Conservation (phyloP, 352 stramenopile genomes). For the Phytophthora citricola region DNA sequence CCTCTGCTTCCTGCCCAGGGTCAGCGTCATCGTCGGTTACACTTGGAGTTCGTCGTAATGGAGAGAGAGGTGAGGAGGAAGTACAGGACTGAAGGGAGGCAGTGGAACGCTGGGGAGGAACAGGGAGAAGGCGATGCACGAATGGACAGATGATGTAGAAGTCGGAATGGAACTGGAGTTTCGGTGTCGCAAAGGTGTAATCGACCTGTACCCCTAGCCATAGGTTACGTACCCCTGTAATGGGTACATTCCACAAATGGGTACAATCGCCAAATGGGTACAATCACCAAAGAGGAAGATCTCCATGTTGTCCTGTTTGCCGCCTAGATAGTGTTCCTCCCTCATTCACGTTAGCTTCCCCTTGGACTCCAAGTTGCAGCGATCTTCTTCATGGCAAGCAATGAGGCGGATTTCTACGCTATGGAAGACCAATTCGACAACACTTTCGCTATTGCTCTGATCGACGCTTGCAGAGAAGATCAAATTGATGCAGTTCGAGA, state of each 20-base stretch:
- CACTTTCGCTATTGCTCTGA: no score
- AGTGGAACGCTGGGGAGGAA: neutral
- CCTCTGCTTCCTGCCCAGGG: constrained; percentile 15
- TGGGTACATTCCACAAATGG: constrained; percentile 1
- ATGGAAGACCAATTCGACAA: no score
- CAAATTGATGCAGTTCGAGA: no score
- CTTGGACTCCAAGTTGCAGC: no score
- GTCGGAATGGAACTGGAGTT: constrained; percentile 29
- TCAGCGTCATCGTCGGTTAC: constrained; percentile 9
- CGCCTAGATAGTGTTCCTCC: no score
- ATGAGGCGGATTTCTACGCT: no score
- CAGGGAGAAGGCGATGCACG: constrained; percentile 3
- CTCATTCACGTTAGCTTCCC: no score
- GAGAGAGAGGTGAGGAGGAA: neutral
- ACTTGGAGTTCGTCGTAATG: constrained; percentile 2
- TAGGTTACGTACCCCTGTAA: neutral
- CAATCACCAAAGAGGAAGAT: no score
- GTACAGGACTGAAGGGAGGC: constrained; percentile 1
- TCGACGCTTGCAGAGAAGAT: no score
- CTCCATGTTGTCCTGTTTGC: no score
- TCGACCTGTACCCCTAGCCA: constrained; percentile 10
- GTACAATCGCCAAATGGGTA: neutral
- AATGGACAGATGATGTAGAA: constrained; percentile 28
- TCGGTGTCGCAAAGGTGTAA: constrained; percentile 30
- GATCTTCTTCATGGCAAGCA: no score